These are phyloP conservation scores for Rhizoclosmatium globosum DNA, from an alignment of 192 early-diverging fungal genomes.

Conservation along the genomic window DNA sequence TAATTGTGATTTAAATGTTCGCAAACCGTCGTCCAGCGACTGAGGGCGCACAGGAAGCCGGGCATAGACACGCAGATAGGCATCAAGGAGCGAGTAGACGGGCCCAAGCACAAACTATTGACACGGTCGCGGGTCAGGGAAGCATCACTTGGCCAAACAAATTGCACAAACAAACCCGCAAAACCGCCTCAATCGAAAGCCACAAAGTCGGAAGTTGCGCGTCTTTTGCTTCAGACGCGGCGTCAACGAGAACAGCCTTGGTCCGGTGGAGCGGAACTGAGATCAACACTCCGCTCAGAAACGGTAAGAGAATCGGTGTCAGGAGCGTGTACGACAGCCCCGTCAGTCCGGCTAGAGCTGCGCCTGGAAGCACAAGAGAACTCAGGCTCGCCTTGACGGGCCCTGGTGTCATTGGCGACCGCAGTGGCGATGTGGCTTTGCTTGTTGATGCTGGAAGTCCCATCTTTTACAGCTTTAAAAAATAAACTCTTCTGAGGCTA, in stretches of 20 bases:
- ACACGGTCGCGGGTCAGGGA: too few species aligned
- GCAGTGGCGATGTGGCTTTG: neutral
- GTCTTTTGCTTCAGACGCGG: neutral
- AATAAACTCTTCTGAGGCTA: too few species aligned
- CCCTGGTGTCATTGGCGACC: neutral
- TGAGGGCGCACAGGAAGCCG: neutral
- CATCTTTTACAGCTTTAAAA: neutral
- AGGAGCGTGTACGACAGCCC: neutral
- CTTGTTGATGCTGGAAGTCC: neutral
- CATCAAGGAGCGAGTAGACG: constrained; percentile 1
- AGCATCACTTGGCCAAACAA: too few species aligned
- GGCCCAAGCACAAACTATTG: constrained; percentile 21
- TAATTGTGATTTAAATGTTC: neutral
- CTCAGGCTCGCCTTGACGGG: neutral
- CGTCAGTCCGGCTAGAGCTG: neutral
- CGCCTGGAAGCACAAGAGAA: neutral
- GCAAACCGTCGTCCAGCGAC: too few species aligned
- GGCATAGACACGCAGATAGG: neutral
- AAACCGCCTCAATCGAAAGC: neutral
- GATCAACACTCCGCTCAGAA: constrained; percentile 9
- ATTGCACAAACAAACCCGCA: neutral
- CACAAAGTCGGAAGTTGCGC: neutral
- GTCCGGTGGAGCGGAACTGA: constrained; percentile 29
- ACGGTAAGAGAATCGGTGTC: constrained; percentile 11
- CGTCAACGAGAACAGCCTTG: neutral